phyloP scores from a whole-genome alignment of 345 rosid species.

The Camelina sativa region DNA sequence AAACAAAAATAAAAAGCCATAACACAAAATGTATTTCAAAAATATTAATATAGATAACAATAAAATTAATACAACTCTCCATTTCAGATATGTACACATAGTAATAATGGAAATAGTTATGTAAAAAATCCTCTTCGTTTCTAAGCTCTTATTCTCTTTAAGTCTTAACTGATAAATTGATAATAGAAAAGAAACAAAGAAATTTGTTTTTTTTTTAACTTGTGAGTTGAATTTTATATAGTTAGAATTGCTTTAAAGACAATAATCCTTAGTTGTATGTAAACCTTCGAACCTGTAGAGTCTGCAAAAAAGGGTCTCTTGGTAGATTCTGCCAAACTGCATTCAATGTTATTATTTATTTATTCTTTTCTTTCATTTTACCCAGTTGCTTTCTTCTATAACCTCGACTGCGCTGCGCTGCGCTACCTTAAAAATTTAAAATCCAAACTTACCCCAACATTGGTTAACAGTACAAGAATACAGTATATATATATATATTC shows the following conservation, averaged over 20 bases:
- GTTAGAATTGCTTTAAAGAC: constrained; percentile 28
- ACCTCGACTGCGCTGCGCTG: no score
- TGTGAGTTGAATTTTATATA: not conserved
- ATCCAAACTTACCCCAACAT: not conserved
- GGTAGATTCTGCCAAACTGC: constrained; percentile 35
- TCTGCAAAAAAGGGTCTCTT: constrained; percentile 4
- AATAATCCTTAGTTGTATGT: constrained; percentile 12
- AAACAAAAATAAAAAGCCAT: no score
- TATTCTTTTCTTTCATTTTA: not conserved
- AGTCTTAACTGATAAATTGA: not conserved
- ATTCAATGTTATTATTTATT: constrained; percentile 9
- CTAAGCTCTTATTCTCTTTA: not conserved
- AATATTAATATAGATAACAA: no score
- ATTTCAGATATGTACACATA: not conserved
- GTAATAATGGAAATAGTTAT: no score
- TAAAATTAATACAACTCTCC: not conserved
- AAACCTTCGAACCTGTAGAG: not conserved
- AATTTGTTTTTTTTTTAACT: not conserved
- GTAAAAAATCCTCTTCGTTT: not conserved
- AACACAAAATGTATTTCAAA: no score
- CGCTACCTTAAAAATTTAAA: constrained; percentile 19
- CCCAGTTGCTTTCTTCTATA: not conserved
- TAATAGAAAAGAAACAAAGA: not conserved
- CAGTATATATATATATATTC: no score
- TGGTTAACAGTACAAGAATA: no score